Percentiles rank a stretch among this genome's conserved stretches.
phyloP scores from a whole-genome alignment of 768 basidiomycete species.

The Podaxis pistillaris region DNA sequence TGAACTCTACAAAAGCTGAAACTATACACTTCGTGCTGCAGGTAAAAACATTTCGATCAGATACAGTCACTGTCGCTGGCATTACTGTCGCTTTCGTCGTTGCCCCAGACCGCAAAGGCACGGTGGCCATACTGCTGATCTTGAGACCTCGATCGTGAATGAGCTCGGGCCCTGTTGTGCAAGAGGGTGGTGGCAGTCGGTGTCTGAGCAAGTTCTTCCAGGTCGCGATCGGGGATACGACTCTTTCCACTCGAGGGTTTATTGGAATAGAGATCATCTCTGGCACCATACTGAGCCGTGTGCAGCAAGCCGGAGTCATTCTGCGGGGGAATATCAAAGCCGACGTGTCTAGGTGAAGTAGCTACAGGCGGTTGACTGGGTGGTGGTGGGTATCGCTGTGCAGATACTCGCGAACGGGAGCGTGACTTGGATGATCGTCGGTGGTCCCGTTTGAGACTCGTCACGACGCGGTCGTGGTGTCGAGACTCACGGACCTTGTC shows the following conservation, averaged over 20 bases:
- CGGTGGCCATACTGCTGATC: slow-evolving; percentile 54
- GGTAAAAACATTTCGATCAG: slow-evolving; percentile 1
- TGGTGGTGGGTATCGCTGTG: slow-evolving; percentile 42
- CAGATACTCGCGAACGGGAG: slow-evolving; percentile 39
- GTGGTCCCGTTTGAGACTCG: slow-evolving; percentile 14
- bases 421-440: slow-evolving; percentile 36
- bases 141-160: slow-evolving; percentile 41
- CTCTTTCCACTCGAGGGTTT: slow-evolving; percentile 43
- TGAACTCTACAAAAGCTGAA: not conserved
- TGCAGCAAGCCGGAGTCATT: slow-evolving; percentile 24
- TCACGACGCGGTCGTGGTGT: slow-evolving; percentile 9
- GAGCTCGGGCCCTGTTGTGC: slow-evolving; percentile 9
- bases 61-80: slow-evolving; percentile 64
- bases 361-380: slow-evolving; percentile 44
- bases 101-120: slow-evolving; percentile 82
- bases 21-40: not conserved
- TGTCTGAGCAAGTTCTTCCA: slow-evolving; percentile 32
- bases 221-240: slow-evolving; percentile 61
- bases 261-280: slow-evolving; percentile 31
- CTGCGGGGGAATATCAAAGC: slow-evolving; percentile 39
- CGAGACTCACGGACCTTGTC: slow-evolving; percentile 16
- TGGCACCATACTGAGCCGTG: slow-evolving; percentile 28
- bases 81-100: slow-evolving; percentile 86
- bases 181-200: slow-evolving; percentile 9
- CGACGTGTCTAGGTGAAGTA: slow-evolving; percentile 48